Evolutionary conservation across 306 rosid genomes (phyloP).

Genomic region (Arachis stenosperma): DNA sequence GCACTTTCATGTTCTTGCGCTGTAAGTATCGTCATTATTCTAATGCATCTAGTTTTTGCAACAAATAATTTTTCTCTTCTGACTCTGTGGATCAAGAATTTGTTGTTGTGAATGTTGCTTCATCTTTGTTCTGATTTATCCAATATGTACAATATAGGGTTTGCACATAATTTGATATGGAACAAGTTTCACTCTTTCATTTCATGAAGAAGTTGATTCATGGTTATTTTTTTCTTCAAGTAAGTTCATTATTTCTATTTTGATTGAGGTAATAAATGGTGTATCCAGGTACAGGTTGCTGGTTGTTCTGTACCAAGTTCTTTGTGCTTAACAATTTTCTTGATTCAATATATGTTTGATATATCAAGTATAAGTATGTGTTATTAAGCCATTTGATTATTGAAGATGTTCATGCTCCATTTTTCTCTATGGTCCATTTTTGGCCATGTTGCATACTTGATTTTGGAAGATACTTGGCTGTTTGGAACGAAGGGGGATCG

Average conservation of each 20-base stretch:
- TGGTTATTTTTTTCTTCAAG: not conserved
- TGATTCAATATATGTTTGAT: not conserved
- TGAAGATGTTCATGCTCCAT: not conserved
- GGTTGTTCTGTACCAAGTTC: not conserved
- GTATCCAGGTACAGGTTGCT: not conserved
- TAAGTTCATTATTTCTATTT: not conserved
- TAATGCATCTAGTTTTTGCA: not conserved
- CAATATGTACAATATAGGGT: not conserved
- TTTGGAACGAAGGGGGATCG: not conserved
- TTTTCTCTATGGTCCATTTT: not conserved
- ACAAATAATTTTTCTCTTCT: too few species aligned
- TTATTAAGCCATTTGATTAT: not conserved
- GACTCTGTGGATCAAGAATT: too few species aligned
- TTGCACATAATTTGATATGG: not conserved
- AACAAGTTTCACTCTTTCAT: not conserved
- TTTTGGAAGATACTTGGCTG: not conserved
- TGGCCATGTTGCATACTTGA: not conserved
- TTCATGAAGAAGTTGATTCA: not conserved
- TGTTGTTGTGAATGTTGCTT: not conserved
- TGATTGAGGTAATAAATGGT: not conserved
- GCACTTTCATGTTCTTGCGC: not conserved
- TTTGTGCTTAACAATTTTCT: not conserved
- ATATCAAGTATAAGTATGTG: not conserved
- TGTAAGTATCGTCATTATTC: not conserved
- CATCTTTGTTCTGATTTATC: conserved; percentile 4